A percentile compares a stretch with the other conserved stretches of the same genome.
Evolutionary conservation across 2,329 filamentous ascomycete species (phyloP).

Genomic region (Penicillium concentricum): DNA sequence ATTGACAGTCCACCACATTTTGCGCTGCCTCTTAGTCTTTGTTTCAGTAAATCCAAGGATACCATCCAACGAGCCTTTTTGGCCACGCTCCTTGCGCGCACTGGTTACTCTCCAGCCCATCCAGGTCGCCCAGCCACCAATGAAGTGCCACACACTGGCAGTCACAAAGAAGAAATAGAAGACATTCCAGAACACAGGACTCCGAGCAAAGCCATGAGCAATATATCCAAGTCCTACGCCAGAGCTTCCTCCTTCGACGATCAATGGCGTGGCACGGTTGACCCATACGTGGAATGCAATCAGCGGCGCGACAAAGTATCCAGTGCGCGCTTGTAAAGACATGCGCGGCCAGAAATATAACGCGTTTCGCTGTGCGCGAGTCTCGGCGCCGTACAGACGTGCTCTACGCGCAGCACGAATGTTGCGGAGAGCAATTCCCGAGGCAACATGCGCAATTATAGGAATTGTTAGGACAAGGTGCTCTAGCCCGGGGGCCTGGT

Average conservation of each 20-base stretch:
- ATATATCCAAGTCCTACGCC: constrained; percentile 82
- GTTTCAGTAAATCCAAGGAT: constrained; percentile 48
- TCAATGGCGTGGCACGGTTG: constrained; percentile 73
- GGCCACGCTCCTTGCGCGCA: constrained; percentile 26
- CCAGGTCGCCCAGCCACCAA: constrained; percentile 86
- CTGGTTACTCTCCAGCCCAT: constrained; percentile 55
- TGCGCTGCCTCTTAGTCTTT: constrained; percentile 54
- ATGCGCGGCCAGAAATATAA: constrained; percentile 65
- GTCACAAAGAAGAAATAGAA: constrained; percentile 69
- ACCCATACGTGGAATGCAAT: constrained; percentile 70
- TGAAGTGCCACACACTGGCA: constrained; percentile 71
- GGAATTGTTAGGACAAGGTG: constrained; percentile 76
- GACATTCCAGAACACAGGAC: constrained; percentile 63
- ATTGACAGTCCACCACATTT: constrained; percentile 71
- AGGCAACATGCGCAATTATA: constrained; percentile 70
- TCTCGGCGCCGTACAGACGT: constrained; percentile 70
- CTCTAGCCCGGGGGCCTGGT: constrained; percentile 79
- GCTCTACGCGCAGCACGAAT: constrained; percentile 71
- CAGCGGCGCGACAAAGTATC: constrained; percentile 67
- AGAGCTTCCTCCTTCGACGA: constrained; percentile 79
- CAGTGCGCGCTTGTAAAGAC: constrained; percentile 68
- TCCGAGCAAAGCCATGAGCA: constrained; percentile 76
- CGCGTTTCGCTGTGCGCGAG: constrained; percentile 49
- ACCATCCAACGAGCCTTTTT: constrained; percentile 33
- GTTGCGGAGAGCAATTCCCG: constrained; percentile 74